Percentiles rank a stretch among this genome's conserved stretches.
Evolutionary conservation across 305 asterid species (phyloP).

Genomic region (Solanum chacoense): DNA sequence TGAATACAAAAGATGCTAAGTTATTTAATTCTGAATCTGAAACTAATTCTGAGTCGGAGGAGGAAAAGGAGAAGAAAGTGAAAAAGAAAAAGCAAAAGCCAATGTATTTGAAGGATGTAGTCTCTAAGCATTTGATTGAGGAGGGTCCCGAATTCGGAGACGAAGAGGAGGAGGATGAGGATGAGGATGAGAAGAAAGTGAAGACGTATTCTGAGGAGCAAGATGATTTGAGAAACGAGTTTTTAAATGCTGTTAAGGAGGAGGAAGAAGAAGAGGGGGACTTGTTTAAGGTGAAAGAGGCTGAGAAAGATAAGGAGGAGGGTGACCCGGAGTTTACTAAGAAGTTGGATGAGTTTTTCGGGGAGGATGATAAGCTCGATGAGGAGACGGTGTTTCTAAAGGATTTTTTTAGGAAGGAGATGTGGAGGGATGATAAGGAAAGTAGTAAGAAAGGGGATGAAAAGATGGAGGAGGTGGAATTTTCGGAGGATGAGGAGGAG

Average conservation of each 20-base stretch:
- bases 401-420: conserved; percentile 43
- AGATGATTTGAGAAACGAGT: conserved; percentile 46
- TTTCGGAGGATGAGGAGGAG: conserved; percentile 74
- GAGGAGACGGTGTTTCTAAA: conserved; percentile 42
- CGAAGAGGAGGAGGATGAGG: conserved; percentile 20
- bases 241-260: conserved; percentile 39
- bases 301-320: conserved; percentile 16
- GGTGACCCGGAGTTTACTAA: conserved; percentile 30
- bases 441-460: background rate
- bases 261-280: conserved; percentile 41
- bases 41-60: background rate
- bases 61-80: background rate
- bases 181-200: conserved; percentile 21
- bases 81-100: conserved; percentile 37
- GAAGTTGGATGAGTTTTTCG: conserved; percentile 62
- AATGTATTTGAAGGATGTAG: conserved; percentile 66
- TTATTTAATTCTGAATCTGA: conserved; percentile 39
- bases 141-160: conserved; percentile 56
- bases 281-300: conserved; percentile 43
- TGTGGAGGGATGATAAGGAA: conserved; percentile 55
- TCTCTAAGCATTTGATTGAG: conserved; percentile 54
- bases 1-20: conserved; percentile 46
- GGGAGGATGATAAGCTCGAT: conserved; percentile 69
- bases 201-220: conserved; percentile 66
- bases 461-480: conserved; percentile 17